Evolutionary conservation across 2,329 filamentous ascomycete species (phyloP).

Genomic region (Elsinoe perseae): DNA sequence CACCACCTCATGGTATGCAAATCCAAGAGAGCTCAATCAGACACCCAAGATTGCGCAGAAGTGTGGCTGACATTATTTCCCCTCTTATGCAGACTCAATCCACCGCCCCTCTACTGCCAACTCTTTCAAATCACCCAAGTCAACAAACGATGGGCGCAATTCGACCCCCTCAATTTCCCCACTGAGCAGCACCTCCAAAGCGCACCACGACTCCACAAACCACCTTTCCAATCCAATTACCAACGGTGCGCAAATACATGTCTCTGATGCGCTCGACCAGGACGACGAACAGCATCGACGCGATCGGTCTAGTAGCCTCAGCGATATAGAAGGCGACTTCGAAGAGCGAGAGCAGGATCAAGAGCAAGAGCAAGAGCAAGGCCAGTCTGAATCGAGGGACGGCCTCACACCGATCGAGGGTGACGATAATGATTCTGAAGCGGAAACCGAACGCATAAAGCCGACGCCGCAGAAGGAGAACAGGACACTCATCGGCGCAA

Average conservation of each 20-base stretch:
- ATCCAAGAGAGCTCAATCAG: neutral
- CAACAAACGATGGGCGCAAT: conserved; percentile 14
- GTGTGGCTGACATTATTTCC: neutral
- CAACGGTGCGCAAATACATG: conserved; percentile 14
- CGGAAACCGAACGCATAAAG: conserved; percentile 88
- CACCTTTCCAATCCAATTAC: neutral
- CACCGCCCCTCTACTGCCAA: conserved; percentile 1
- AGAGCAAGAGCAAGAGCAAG: conserved; percentile 20
- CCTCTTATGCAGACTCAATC: conserved; percentile 8
- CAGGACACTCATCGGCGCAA: neutral
- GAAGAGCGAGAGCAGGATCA: conserved; percentile 50
- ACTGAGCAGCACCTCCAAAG: conserved; percentile 26
- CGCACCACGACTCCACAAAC: conserved; percentile 21
- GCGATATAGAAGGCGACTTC: conserved; percentile 81
- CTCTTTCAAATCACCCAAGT: conserved; percentile 14
- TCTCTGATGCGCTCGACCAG: conserved; percentile 23
- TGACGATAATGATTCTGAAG: conserved; percentile 68
- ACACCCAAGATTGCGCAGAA: neutral
- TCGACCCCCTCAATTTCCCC: conserved; percentile 29
- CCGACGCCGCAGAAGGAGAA: conserved; percentile 43
- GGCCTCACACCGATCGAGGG: conserved; percentile 1
- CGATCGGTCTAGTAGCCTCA: conserved; percentile 75
- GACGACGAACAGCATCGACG: conserved; percentile 7
- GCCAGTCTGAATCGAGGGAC: conserved; percentile 14
- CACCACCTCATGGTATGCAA: conserved; percentile 5